A percentile compares a stretch with the other conserved stretches of the same genome.
phyloP scores from a whole-genome alignment of 257 asterid genomes.

The Capsicum rhomboideum region DNA sequence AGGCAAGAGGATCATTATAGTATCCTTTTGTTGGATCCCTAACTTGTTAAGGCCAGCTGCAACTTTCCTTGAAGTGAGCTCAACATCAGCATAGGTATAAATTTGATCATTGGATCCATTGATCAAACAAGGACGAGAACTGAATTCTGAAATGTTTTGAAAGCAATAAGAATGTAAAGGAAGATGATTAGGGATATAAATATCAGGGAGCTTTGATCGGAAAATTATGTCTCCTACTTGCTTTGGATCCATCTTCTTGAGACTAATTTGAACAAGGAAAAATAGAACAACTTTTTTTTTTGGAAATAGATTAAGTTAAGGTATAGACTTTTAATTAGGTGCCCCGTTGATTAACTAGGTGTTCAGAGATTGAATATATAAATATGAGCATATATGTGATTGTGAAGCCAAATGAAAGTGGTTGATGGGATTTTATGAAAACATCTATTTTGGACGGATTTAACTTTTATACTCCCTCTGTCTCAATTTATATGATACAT shows the following conservation, averaged over 20 bases:
- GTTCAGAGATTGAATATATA: too few species aligned
- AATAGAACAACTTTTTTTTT: not conserved
- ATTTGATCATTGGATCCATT: conserved; percentile 55
- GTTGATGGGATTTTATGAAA: not conserved
- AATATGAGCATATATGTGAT: too few species aligned
- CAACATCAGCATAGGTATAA: conserved; percentile 54
- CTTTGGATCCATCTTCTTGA: not conserved
- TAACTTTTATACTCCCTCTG: not conserved
- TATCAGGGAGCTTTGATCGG: conserved; percentile 77
- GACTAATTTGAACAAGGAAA: not conserved
- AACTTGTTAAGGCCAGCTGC: conserved; percentile 53
- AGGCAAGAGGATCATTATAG: conserved; percentile 78
- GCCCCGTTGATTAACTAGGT: conserved; percentile 8
- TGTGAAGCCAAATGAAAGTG: too few species aligned
- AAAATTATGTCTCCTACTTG: conserved; percentile 38
- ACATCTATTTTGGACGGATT: not conserved
- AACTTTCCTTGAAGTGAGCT: conserved; percentile 32
- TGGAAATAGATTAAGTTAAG: not conserved
- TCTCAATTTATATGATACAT: too few species aligned
- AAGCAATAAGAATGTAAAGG: conserved; percentile 75
- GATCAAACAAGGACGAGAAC: conserved; percentile 49
- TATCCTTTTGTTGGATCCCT: conserved; percentile 57
- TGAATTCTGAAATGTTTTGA: conserved; percentile 36
- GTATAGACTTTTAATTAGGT: not conserved
- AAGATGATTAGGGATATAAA: conserved; percentile 64